Conservation (phyloP, 2,329 filamentous ascomycete species). For the Penicillium sp. region DNA sequence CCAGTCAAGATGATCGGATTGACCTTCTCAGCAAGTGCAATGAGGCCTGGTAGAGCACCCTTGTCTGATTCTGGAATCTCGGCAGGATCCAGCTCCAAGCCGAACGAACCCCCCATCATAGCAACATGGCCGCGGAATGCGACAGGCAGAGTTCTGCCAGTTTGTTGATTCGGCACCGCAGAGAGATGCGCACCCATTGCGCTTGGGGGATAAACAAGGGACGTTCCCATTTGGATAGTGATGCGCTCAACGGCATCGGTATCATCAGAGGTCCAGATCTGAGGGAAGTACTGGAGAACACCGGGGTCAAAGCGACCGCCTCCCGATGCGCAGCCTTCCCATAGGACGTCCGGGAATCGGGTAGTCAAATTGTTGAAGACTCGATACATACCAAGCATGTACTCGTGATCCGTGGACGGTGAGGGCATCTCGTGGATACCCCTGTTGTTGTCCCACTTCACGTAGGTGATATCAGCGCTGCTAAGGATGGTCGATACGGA, state of each 20-base stretch:
- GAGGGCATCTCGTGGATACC: slow-evolving; percentile 62
- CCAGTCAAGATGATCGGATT: slow-evolving; percentile 63
- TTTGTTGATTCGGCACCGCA: slow-evolving; percentile 61
- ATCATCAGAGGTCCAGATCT: slow-evolving; percentile 67
- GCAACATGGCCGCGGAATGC: slow-evolving; percentile 66
- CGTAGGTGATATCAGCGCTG: slow-evolving; percentile 58
- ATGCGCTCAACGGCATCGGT: slow-evolving; percentile 65
- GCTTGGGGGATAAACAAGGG: slow-evolving; percentile 62
- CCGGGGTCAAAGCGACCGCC: slow-evolving; percentile 67
- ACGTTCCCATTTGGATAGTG: slow-evolving; percentile 65
- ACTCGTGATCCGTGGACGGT: slow-evolving; percentile 58
- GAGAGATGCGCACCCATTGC: slow-evolving; percentile 69
- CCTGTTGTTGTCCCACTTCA: slow-evolving; percentile 71
- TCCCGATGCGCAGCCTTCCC: slow-evolving; percentile 67
- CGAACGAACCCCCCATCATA: slow-evolving; percentile 69
- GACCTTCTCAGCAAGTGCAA: slow-evolving; percentile 57
- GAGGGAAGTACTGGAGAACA: slow-evolving; percentile 65
- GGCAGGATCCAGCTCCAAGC: slow-evolving; percentile 63
- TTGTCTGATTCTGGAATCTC: slow-evolving; percentile 56
- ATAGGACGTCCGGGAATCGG: slow-evolving; percentile 63
- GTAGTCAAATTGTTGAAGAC: slow-evolving; percentile 63
- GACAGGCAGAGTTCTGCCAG: slow-evolving; percentile 58
- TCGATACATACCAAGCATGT: slow-evolving; percentile 65
- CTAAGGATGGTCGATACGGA: slow-evolving; percentile 58
- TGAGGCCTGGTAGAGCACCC: slow-evolving; percentile 55